These are phyloP conservation scores for Gamarada debralockiae DNA, from an alignment of 495 filamentous ascomycete species.

Conservation along the genomic window DNA sequence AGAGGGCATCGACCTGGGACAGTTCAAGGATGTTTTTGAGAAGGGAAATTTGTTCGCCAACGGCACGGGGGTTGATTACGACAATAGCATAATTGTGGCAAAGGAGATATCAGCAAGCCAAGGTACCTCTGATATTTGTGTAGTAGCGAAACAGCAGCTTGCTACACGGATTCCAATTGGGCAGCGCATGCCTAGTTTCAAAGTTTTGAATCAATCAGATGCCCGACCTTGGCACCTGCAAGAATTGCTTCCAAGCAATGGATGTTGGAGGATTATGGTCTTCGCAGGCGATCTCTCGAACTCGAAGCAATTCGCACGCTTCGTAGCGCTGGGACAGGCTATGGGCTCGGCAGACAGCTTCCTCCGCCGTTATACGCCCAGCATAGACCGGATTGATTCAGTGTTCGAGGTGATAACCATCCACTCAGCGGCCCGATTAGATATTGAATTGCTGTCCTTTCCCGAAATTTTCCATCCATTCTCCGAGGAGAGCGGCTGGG, in stretches of 20 bases:
- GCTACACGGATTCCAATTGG: constrained; percentile 44
- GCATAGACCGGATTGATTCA: constrained; percentile 32
- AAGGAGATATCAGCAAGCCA: constrained; percentile 13
- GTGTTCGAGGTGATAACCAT: constrained; percentile 58
- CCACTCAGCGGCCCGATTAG: constrained; percentile 47
- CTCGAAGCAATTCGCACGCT: constrained; percentile 34
- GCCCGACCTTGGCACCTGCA: constrained; percentile 54
- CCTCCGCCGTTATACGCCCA: constrained; percentile 39
- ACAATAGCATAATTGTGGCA: constrained; percentile 20
- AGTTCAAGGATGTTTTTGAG: constrained; percentile 28
- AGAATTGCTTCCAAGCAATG: constrained; percentile 43
- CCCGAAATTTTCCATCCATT: constrained; percentile 53
- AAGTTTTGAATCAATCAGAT: constrained; percentile 56
- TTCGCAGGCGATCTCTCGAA: constrained; percentile 54
- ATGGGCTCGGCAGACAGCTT: constrained; percentile 33
- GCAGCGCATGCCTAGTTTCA: constrained; percentile 50
- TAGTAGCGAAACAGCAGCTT: constrained; percentile 28
- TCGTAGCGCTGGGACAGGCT: constrained; percentile 38
- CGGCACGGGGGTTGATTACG: neutral
- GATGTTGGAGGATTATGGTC: constrained; percentile 58
- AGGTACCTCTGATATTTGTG: neutral
- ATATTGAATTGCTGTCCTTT: constrained; percentile 55
- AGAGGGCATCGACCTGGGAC: constrained; percentile 56
- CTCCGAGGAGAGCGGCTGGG: constrained; percentile 53
- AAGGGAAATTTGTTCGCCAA: constrained; percentile 5